Evolutionary conservation across 371 early-diverging fungal species (phyloP).

Genomic region (Enterocytospora artemiae): DNA sequence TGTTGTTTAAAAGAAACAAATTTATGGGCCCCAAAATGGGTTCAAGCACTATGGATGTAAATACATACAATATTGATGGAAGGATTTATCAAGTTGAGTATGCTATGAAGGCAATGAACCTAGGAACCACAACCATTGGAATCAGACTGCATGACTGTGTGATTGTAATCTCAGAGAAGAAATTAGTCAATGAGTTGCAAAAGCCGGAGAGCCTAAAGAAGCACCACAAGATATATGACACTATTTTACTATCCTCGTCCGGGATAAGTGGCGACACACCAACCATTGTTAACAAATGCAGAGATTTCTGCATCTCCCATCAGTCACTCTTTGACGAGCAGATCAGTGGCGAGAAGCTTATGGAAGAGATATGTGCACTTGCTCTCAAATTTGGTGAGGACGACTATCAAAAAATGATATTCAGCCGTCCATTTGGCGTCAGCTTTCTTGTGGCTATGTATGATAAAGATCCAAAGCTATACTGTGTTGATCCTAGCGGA

Average conservation of each 20-base stretch:
- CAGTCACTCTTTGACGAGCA: slow-evolving; percentile 47
- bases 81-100: slow-evolving; percentile 58
- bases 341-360: slow-evolving; percentile 43
- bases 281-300: slow-evolving; percentile 47
- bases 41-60: slow-evolving; percentile 48
- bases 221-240: slow-evolving; percentile 55
- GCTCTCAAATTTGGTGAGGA: slow-evolving; percentile 56
- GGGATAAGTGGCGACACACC: slow-evolving; percentile 57
- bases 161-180: slow-evolving; percentile 57
- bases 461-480: slow-evolving; percentile 91
- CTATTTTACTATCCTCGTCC: slow-evolving; percentile 48
- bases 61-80: slow-evolving; percentile 57
- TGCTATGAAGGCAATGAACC: slow-evolving; percentile 58
- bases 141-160: slow-evolving; percentile 45
- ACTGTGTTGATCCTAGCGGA: slow-evolving; percentile 85
- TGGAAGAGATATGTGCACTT: slow-evolving; percentile 48
- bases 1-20: too few species aligned
- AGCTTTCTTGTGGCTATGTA: slow-evolving; percentile 87
- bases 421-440: slow-evolving; percentile 84
- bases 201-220: slow-evolving; percentile 51
- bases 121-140: slow-evolving; percentile 57
- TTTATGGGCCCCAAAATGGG: too few species aligned
- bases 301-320: slow-evolving; percentile 49
- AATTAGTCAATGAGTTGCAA: slow-evolving; percentile 51
- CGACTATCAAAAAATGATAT: slow-evolving; percentile 53